Conservation (phyloP, 139 green algal species). For the Choricystis sp. region DNA sequence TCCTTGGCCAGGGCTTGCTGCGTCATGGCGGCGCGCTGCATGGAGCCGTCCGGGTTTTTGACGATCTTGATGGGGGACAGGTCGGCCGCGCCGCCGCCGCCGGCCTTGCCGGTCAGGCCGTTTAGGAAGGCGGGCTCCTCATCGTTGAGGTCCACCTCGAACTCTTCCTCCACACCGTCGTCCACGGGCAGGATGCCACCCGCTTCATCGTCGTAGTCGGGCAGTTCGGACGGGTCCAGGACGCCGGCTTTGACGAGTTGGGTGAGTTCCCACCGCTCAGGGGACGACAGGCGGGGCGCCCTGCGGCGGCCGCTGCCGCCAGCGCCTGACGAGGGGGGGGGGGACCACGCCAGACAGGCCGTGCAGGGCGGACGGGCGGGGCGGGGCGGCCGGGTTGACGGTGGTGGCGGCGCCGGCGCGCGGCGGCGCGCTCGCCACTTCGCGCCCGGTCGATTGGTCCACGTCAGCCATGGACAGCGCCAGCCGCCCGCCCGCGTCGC, state of each 20-base stretch:
- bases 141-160: slow-evolving; percentile 98
- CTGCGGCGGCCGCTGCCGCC: slow-evolving; percentile 7
- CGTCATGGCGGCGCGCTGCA: slow-evolving; percentile 96
- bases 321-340: neutral
- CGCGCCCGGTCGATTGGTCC: slow-evolving; percentile 74
- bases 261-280: slow-evolving; percentile 39
- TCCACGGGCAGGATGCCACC: slow-evolving; percentile 6
- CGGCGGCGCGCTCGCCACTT: slow-evolving; percentile 29
- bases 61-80: slow-evolving; percentile 90
- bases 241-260: slow-evolving; percentile 55
- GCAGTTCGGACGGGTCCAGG: slow-evolving; percentile 72
- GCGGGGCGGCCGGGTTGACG: slow-evolving; percentile 17
- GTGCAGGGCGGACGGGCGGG: slow-evolving; percentile 22
- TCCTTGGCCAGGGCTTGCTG: slow-evolving; percentile 88
- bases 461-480: slow-evolving; percentile 85
- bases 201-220: slow-evolving; percentile 69
- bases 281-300: slow-evolving; percentile 25
- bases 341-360: slow-evolving; percentile 71
- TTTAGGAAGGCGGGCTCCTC: slow-evolving; percentile 82
- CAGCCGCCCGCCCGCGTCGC: slow-evolving; percentile 35
- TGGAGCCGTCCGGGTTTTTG: slow-evolving; percentile 90
- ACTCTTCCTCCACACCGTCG: slow-evolving; percentile 62
- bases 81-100: slow-evolving; percentile 23
- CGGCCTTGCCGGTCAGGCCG: slow-evolving; percentile 32
- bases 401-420: slow-evolving; percentile 3